A percentile compares a stretch with the other conserved stretches of the same genome.
These are phyloP conservation scores for Medicago arabica DNA, from an alignment of 306 rosid species.

Conservation along the genomic window DNA sequence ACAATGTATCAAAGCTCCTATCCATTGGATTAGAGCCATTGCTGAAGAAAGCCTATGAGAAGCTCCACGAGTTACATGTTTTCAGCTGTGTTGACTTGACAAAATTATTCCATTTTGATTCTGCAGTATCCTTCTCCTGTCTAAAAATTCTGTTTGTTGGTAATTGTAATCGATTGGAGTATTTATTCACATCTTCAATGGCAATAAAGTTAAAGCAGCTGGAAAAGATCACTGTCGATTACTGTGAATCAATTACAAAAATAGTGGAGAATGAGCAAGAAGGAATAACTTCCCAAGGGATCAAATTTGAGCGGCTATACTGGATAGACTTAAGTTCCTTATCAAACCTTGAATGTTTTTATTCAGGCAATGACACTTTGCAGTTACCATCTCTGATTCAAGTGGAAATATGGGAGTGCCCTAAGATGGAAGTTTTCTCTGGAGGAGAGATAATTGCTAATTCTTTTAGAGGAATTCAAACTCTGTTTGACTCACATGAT, in stretches of 20 bases:
- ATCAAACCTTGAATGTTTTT: slow-evolving; percentile 6
- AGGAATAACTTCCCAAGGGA: too few relatives aligned
- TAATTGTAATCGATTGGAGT: neutral
- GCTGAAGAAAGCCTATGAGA: neutral
- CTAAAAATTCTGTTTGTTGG: neutral
- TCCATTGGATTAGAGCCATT: neutral
- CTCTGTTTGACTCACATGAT: neutral
- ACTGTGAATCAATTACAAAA: neutral
- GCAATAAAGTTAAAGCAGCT: neutral
- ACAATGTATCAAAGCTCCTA: neutral
- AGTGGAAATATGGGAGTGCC: slow-evolving; percentile 24
- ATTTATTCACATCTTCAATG: slow-evolving; percentile 27
- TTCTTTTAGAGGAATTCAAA: slow-evolving; percentile 29
- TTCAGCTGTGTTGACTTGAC: neutral
- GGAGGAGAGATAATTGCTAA: neutral
- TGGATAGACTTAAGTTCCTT: neutral
- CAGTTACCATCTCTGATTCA: slow-evolving; percentile 10
- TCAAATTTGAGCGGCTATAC: neutral
- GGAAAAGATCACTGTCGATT: rapidly evolving
- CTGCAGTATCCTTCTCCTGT: neutral
- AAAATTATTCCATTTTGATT: neutral
- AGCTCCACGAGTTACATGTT: neutral
- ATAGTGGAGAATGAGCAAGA: too few relatives aligned
- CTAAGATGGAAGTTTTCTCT: slow-evolving; percentile 33
- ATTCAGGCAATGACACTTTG: slow-evolving; percentile 8